A percentile compares a stretch with the other conserved stretches of the same genome.
These are phyloP conservation scores for Quercus glauca DNA, from an alignment of 306 rosid species.

Conservation along the genomic window DNA sequence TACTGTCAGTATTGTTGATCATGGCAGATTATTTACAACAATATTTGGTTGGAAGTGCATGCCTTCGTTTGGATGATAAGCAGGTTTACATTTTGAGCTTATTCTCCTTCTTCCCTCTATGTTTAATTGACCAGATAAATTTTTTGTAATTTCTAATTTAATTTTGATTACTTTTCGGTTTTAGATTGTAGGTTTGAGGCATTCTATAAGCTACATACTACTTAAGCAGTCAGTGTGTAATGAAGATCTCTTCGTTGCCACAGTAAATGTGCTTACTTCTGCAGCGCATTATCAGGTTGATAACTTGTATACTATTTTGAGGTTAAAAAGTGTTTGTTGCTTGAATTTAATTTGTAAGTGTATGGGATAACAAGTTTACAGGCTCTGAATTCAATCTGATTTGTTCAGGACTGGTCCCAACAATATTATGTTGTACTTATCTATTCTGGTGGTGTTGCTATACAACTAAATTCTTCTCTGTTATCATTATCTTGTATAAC, in stretches of 20 bases:
- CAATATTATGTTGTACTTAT: background rate
- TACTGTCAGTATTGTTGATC: slow-evolving; percentile 62
- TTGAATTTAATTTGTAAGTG: background rate
- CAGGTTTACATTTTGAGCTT: slow-evolving; percentile 51
- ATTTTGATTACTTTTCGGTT: slow-evolving; percentile 17
- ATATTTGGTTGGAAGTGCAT: slow-evolving; percentile 52
- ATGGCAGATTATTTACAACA: slow-evolving; percentile 58
- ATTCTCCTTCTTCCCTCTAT: background rate
- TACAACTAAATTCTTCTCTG: background rate
- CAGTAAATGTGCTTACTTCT: slow-evolving; percentile 64
- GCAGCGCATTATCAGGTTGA: slow-evolving; percentile 83
- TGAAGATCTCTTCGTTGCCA: slow-evolving; percentile 82
- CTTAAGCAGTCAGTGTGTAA: slow-evolving; percentile 54
- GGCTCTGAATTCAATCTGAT: background rate
- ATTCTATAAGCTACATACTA: slow-evolving; percentile 50
- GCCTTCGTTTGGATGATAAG: slow-evolving; percentile 65
- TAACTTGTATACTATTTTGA: slow-evolving; percentile 5
- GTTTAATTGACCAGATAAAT: slow-evolving; percentile 7
- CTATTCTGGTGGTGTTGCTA: background rate
- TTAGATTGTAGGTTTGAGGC: slow-evolving; percentile 68
- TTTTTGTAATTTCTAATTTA: slow-evolving; percentile 6
- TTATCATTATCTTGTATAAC: background rate
- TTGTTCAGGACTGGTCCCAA: background rate
- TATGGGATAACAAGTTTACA: slow-evolving; percentile 11
- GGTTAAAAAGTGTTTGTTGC: background rate